Percentiles rank a stretch among this genome's conserved stretches.
Evolutionary conservation across 73 alveolate genomes (phyloP).

Genomic region (Loxodes magnus): DNA sequence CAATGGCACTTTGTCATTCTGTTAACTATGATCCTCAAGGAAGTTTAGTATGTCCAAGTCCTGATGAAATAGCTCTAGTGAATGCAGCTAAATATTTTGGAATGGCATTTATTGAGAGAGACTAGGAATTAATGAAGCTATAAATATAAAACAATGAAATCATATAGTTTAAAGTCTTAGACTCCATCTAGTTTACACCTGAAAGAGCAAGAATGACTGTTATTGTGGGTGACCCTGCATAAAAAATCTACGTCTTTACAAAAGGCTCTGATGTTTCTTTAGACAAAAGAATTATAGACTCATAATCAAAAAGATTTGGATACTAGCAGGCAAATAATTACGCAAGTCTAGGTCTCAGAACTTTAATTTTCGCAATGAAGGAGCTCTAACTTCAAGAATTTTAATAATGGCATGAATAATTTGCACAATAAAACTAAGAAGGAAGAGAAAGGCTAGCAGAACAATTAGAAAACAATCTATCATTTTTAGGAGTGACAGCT

Average conservation of each 20-base stretch:
- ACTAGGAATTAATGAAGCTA: slow-evolving; percentile 46
- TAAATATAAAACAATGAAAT: slow-evolving; percentile 20
- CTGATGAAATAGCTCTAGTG: slow-evolving; percentile 95
- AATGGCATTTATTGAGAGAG: slow-evolving; percentile 56
- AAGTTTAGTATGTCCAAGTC: slow-evolving; percentile 63
- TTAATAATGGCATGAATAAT: slow-evolving; percentile 52
- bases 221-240: slow-evolving; percentile 48
- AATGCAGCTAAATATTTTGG: slow-evolving; percentile 79
- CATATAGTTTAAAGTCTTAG: slow-evolving; percentile 39
- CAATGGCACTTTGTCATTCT: slow-evolving; percentile 81
- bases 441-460: slow-evolving; percentile 15
- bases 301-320: not conserved
- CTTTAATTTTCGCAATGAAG: slow-evolving; percentile 81
- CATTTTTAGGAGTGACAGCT: slow-evolving; percentile 27
- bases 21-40: slow-evolving; percentile 57
- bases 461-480: slow-evolving; percentile 19
- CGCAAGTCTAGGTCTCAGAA: slow-evolving; percentile 86
- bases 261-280: slow-evolving; percentile 95
- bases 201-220: slow-evolving; percentile 91
- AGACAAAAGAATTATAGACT: slow-evolving; percentile 21
- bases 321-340: slow-evolving; percentile 48
- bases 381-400: slow-evolving; percentile 70
- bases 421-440: slow-evolving; percentile 11
- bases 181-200: slow-evolving; percentile 78
- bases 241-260: slow-evolving; percentile 50